Percentiles rank a stretch among this genome's conserved stretches.
phyloP scores from a whole-genome alignment of 1,139 yeast species.

The Candida sanyaensis region DNA sequence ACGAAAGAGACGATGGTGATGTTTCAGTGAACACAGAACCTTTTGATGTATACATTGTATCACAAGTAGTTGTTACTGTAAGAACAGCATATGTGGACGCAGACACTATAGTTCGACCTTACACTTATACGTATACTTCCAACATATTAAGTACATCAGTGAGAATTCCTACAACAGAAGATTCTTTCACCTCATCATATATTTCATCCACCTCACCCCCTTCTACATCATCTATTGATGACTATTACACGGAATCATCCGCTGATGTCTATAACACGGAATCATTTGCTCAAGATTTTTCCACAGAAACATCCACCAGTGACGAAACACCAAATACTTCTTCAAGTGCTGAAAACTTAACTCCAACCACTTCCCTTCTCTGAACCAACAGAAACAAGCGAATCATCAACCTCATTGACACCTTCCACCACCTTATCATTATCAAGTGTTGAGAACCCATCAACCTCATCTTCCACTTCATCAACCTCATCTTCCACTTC shows the following conservation, averaged over 20 bases:
- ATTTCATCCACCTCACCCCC: constrained; percentile 8
- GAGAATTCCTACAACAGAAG: neutral
- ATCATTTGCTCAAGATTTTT: constrained; percentile 3
- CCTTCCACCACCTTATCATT: constrained; percentile 1
- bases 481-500: no score
- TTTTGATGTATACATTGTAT: neutral
- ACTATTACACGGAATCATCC: constrained; percentile 8
- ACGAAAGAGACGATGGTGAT: constrained; percentile 11
- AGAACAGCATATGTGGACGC: no score
- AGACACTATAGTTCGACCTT: neutral
- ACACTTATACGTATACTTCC: neutral
- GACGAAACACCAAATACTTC: constrained; percentile 4
- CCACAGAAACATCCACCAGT: neutral
- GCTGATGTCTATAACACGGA: no score
- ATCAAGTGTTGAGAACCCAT: constrained; percentile 4
- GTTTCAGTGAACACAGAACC: constrained; percentile 3
- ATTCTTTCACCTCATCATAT: constrained; percentile 6
- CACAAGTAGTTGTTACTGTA: neutral
- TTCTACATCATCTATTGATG: constrained; percentile 7
- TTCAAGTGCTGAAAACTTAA: neutral
- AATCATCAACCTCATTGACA: constrained; percentile 4
- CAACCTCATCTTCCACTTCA: no score
- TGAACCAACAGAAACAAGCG: neutral
- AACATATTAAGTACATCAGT: neutral
- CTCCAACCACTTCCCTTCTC: neutral